These are phyloP conservation scores for Mortierella sp. DNA, from an alignment of 371 early-diverging fungal species.

Conservation along the genomic window DNA sequence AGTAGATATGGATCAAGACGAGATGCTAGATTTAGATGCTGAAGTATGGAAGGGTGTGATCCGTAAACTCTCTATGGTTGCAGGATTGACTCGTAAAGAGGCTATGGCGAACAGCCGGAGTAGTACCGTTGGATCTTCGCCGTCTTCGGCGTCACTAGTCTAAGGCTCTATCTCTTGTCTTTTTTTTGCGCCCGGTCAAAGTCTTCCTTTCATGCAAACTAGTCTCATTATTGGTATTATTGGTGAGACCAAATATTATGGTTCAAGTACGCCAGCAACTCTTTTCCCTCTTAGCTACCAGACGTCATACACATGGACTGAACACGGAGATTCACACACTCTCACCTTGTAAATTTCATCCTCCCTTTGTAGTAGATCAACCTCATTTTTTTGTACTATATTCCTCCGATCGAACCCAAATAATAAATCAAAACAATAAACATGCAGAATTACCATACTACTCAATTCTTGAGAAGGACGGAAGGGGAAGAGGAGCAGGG, in stretches of 20 bases:
- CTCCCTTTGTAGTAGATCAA: no score
- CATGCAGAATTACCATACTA: no score
- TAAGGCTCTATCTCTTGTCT: not conserved
- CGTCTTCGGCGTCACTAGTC: not conserved
- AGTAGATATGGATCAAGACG: conserved; percentile 15
- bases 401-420: not conserved
- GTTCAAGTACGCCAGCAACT: no score
- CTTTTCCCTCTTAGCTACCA: no score
- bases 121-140: not conserved
- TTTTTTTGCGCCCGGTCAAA: not conserved
- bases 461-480: no score
- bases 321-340: no score
- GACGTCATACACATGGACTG: not conserved
- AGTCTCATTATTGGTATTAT: no score
- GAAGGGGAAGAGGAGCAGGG: no score
- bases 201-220: not conserved
- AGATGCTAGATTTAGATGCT: not conserved
- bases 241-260: no score
- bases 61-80: not conserved
- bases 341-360: not conserved
- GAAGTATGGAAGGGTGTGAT: conserved; percentile 8
- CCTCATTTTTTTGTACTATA: not conserved
- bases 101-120: not conserved
- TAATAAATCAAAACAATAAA: no score
- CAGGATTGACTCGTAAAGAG: conserved; percentile 3